phyloP scores from a whole-genome alignment of 2,329 filamentous ascomycete genomes.

The Pestalotiopsis sp. region DNA sequence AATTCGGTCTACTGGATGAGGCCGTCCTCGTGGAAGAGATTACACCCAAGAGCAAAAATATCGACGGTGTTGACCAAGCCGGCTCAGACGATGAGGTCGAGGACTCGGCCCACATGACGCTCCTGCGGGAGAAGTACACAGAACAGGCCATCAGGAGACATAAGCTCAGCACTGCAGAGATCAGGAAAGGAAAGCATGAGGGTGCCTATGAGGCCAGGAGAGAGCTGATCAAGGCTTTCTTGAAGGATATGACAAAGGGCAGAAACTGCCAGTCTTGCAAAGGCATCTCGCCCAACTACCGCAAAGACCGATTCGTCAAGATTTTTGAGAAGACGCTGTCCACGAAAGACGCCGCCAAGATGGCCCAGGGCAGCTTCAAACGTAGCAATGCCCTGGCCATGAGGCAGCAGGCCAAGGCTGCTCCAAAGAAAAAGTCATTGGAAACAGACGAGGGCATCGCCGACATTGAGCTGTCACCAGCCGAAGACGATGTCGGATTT shows the following conservation, averaged over 20 bases:
- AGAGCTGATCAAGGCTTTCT: constrained; percentile 76
- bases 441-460: constrained; percentile 70
- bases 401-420: constrained; percentile 30
- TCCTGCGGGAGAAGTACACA: constrained; percentile 66
- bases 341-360: constrained; percentile 73
- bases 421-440: constrained; percentile 37
- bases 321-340: constrained; percentile 84
- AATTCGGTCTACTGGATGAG: constrained; percentile 72
- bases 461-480: constrained; percentile 57
- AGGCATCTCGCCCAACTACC: constrained; percentile 77
- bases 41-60: constrained; percentile 28
- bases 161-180: constrained; percentile 47
- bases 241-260: constrained; percentile 68
- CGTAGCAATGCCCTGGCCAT: constrained; percentile 70
- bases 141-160: constrained; percentile 67
- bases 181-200: constrained; percentile 73
- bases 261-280: constrained; percentile 68
- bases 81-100: constrained; percentile 47
- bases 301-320: constrained; percentile 89
- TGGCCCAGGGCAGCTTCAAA: constrained; percentile 69
- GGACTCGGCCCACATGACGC: constrained; percentile 63
- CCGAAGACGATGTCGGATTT: constrained; percentile 40
- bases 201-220: constrained; percentile 76
- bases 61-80: constrained; percentile 35
- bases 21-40: constrained; percentile 47